phyloP scores from a whole-genome alignment of 176 grass and related monocot genomes.

The Lolium perenne region DNA sequence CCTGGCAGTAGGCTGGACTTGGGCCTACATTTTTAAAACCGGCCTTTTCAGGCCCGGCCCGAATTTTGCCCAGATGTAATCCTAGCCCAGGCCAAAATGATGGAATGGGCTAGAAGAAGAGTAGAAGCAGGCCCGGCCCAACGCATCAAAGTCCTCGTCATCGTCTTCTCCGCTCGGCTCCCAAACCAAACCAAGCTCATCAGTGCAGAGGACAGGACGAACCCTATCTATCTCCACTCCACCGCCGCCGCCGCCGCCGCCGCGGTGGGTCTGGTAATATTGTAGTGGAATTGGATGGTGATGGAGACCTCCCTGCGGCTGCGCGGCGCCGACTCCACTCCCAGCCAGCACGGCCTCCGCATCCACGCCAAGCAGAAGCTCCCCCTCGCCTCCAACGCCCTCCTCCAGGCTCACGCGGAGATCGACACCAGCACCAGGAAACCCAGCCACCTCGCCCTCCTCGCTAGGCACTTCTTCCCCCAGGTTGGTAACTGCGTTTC shows the following conservation, averaged over 20 bases:
- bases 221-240: not conserved
- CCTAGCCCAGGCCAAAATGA: not conserved
- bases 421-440: slow-evolving; percentile 52
- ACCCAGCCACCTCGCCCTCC: slow-evolving; percentile 64
- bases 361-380: slow-evolving; percentile 95
- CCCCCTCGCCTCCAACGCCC: slow-evolving; percentile 56
- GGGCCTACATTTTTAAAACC: no score
- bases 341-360: slow-evolving; percentile 46
- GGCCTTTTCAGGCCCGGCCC: no score
- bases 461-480: slow-evolving; percentile 69
- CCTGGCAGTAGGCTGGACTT: no score
- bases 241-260: not conserved
- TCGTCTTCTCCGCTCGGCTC: not conserved
- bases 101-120: not conserved
- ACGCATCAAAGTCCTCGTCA: not conserved
- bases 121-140: not conserved
- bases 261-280: not conserved
- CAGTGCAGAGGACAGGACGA: not conserved
- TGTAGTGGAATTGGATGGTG: not conserved
- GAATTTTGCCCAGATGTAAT: not conserved
- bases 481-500: slow-evolving; percentile 34
- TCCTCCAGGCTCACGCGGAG: slow-evolving; percentile 87
- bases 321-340: slow-evolving; percentile 27
- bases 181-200: not conserved
- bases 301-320: slow-evolving; percentile 96